Conservation (phyloP, 177 flowering plant species). For the Vitis hybrid region DNA sequence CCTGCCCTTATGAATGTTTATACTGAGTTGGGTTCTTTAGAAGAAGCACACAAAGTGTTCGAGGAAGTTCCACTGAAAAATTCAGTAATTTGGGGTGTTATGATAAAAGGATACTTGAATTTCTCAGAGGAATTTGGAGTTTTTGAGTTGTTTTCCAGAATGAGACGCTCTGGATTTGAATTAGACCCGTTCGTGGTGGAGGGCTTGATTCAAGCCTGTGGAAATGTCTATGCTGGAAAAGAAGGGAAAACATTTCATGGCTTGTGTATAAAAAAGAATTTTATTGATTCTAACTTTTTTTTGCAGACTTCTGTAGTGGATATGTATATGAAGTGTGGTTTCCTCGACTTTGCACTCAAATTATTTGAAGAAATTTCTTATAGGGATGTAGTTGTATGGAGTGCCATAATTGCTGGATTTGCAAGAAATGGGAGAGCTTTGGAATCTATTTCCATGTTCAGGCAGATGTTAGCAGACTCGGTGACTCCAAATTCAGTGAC, state of each 20-base stretch:
- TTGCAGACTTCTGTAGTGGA: conserved; percentile 25
- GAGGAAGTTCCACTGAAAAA: conserved; percentile 22
- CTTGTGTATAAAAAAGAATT: conserved; percentile 19
- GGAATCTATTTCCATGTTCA: conserved; percentile 28
- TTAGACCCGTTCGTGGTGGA: conserved; percentile 23
- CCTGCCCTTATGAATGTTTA: conserved; percentile 29
- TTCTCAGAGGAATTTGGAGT: conserved; percentile 21
- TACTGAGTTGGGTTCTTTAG: conserved; percentile 16
- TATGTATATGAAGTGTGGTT: conserved; percentile 30
- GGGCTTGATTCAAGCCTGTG: conserved; percentile 26
- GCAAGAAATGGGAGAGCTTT: conserved; percentile 20
- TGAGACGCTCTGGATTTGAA: conserved; percentile 17
- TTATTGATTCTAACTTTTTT: conserved; percentile 14
- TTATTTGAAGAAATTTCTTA: conserved; percentile 19
- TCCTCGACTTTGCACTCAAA: conserved; percentile 9
- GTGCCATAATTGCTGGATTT: conserved; percentile 26
- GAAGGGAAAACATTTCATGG: conserved; percentile 30
- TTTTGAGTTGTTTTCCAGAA: conserved; percentile 16
- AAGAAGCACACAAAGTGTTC: conserved; percentile 25
- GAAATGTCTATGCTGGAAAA: conserved; percentile 18
- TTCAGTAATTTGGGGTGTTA: conserved; percentile 24
- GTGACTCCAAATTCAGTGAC: conserved; percentile 26
- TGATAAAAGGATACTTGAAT: conserved; percentile 29
- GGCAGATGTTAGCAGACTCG: conserved; percentile 20
- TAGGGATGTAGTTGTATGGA: conserved; percentile 13